Evolutionary conservation across 345 rosid species (phyloP).

Genomic region (Noccaea caerulescens): DNA sequence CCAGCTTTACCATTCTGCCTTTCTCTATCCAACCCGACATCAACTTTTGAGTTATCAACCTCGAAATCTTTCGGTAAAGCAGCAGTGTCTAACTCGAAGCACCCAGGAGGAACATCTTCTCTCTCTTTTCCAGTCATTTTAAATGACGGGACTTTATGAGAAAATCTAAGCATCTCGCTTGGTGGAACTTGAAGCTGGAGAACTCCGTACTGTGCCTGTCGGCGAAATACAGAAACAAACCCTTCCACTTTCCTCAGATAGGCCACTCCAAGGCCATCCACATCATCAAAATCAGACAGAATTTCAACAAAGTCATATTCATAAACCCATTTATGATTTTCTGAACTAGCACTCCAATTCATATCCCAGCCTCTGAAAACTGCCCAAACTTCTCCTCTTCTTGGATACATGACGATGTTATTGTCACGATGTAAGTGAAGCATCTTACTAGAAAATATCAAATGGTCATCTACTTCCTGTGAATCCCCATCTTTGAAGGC

Average conservation of each 20-base stretch:
- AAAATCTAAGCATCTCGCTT: constrained; percentile 63
- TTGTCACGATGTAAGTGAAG: constrained; percentile 28
- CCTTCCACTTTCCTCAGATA: constrained; percentile 74
- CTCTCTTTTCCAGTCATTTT: constrained; percentile 78
- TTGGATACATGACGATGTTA: constrained; percentile 58
- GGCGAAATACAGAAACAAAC: constrained; percentile 70
- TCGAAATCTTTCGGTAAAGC: constrained; percentile 55
- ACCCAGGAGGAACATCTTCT: constrained; percentile 69
- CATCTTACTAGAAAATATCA: constrained; percentile 73
- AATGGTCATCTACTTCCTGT: constrained; percentile 48
- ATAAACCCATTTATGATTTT: constrained; percentile 53
- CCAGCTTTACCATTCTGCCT: constrained; percentile 30
- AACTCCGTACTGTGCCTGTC: constrained; percentile 40
- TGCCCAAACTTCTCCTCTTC: constrained; percentile 88
- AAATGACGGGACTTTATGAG: constrained; percentile 73
- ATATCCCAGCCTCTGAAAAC: constrained; percentile 73
- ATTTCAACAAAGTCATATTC: constrained; percentile 73
- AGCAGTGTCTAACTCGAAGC: constrained; percentile 82
- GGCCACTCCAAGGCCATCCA: constrained; percentile 67
- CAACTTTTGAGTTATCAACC: constrained; percentile 19
- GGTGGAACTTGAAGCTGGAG: constrained; percentile 49
- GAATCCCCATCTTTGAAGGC: constrained; percentile 48
- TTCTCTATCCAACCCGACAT: constrained; percentile 22
- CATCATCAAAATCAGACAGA: constrained; percentile 55
- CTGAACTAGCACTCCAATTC: constrained; percentile 57